Base-by-base conservation (phyloP, 176 grass and related monocot genomes). In the Chloris gayana region DNA sequence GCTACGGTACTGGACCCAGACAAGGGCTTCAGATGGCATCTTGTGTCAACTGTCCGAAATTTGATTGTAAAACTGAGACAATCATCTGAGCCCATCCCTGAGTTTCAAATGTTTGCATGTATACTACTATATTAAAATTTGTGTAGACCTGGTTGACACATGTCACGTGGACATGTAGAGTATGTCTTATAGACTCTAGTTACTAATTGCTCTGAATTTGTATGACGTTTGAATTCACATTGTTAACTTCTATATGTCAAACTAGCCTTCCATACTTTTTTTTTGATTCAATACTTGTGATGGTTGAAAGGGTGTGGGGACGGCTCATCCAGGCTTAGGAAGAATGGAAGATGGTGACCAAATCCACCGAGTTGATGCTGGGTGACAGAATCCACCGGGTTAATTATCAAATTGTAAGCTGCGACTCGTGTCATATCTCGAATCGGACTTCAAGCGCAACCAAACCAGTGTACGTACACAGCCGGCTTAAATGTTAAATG, bases 101-200 rank as follows among this genome's bases (percentile, higher is more conserved):
- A 51, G 61, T 18, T 75, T 44, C 53, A 37, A 76, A 25, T 35
- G 41, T 26, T 82, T 74, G 2, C 14, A 62, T 84, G 44, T 74
- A 46, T 47, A 29, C 5, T 59, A n/a, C n/a, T n/a, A 7, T 54
- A 17, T 56, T 35, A 15, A 73, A 57, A 7, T 18, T 54, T n/a
- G 41, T 54, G 2, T 44, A 54, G 27, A 54, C 9, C 51, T 1
- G 26, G 44, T 53, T n/a, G 35, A 37, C 5, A 37, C 35, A 37
- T 79, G 21, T 27, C 42, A 0, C 34, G 47, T 68, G 44, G 46
- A 54, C 22, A 79, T 2, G 9, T 66, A 38, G 12, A 67, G 61
- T 35, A 12, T 57, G 54, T 6, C 31, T 26, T 35, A n/a, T n/a
- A n/a, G n/a, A n/a, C n/a, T n/a, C n/a, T n/a, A 7, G 14, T 21